Percentiles rank a stretch among this genome's conserved stretches.
Conservation (phyloP, 768 basidiomycete genomes). For the Omphalotus guepiniiformis region DNA sequence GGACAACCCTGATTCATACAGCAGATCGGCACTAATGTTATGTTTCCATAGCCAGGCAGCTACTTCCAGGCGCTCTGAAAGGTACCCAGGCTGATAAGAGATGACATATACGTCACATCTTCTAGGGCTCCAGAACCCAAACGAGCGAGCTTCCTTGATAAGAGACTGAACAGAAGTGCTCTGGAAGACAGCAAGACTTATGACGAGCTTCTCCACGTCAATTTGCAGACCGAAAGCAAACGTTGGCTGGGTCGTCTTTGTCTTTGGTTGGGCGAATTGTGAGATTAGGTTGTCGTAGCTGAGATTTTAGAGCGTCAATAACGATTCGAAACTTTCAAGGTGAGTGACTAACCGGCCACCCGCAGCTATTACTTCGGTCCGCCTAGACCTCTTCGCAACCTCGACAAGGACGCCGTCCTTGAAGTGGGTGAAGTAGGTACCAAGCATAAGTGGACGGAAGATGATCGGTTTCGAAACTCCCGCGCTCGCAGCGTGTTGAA, state of each 20-base stretch:
- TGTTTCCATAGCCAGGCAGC: slow-evolving; percentile 75
- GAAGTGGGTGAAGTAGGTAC: slow-evolving; percentile 59
- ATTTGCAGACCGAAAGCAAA: slow-evolving; percentile 77
- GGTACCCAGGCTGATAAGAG: slow-evolving; percentile 68
- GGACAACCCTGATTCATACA: slow-evolving; percentile 74
- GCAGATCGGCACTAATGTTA: slow-evolving; percentile 80
- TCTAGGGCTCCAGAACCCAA: slow-evolving; percentile 87
- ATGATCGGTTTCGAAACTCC: slow-evolving; percentile 61
- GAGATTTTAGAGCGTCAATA: neutral
- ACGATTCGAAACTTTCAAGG: neutral
- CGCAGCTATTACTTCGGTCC: slow-evolving; percentile 68
- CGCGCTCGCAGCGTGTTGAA: slow-evolving; percentile 54
- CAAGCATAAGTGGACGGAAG: slow-evolving; percentile 74
- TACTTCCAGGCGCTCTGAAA: slow-evolving; percentile 76
- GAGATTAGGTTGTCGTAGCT: slow-evolving; percentile 74
- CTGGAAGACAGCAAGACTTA: slow-evolving; percentile 66
- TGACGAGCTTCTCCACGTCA: slow-evolving; percentile 72
- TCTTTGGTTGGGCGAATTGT: slow-evolving; percentile 52
- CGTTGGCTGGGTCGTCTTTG: slow-evolving; percentile 48
- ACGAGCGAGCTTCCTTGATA: slow-evolving; percentile 76
- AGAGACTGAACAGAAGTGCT: slow-evolving; percentile 62
- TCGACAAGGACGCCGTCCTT: slow-evolving; percentile 74
- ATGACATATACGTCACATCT: slow-evolving; percentile 85
- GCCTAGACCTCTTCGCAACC: slow-evolving; percentile 62
- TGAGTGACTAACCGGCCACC: slow-evolving; percentile 61